Conservation (phyloP, 768 basidiomycete species). For the Leccinellum albellum region DNA sequence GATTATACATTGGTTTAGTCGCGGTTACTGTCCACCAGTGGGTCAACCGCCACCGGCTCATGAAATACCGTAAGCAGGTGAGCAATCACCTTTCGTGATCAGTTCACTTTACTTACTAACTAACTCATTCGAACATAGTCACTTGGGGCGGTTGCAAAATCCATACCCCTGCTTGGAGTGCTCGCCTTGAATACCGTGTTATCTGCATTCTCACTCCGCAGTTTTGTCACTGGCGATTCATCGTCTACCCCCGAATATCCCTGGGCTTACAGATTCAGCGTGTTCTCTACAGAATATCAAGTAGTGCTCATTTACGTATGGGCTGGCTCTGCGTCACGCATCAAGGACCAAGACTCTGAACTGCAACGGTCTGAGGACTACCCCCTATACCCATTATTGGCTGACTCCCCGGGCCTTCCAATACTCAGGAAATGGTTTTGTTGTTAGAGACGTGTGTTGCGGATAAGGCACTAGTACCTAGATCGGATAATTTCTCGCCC, state of each 20-base stretch:
- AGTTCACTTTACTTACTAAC: conserved; percentile 1
- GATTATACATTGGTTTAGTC: conserved; percentile 42
- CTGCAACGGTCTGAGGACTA: conserved; percentile 23
- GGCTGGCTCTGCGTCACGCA: conserved; percentile 25
- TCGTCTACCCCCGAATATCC: conserved; percentile 21
- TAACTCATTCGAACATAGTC: conserved; percentile 41
- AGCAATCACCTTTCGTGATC: conserved; percentile 24
- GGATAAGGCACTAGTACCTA: too few relatives aligned
- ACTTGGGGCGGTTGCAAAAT: conserved; percentile 48
- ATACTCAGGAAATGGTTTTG: too few relatives aligned
- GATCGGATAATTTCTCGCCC: too few relatives aligned
- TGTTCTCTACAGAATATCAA: conserved; percentile 55
- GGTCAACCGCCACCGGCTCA: conserved; percentile 41
- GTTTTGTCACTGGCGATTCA: conserved; percentile 30
- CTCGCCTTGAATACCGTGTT: conserved; percentile 47
- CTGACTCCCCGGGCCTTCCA: too few relatives aligned
- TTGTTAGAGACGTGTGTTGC: too few relatives aligned
- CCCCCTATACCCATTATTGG: conserved; percentile 28
- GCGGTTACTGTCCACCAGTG: conserved; percentile 47
- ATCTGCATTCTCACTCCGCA: conserved; percentile 47
- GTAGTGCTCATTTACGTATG: conserved; percentile 42
- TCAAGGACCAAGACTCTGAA: conserved; percentile 30
- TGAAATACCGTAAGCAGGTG: conserved; percentile 27
- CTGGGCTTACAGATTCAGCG: conserved; percentile 50
- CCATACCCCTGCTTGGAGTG: conserved; percentile 58